phyloP scores from a whole-genome alignment of 2,329 filamentous ascomycete species.

The Cladorrhinum sp. region DNA sequence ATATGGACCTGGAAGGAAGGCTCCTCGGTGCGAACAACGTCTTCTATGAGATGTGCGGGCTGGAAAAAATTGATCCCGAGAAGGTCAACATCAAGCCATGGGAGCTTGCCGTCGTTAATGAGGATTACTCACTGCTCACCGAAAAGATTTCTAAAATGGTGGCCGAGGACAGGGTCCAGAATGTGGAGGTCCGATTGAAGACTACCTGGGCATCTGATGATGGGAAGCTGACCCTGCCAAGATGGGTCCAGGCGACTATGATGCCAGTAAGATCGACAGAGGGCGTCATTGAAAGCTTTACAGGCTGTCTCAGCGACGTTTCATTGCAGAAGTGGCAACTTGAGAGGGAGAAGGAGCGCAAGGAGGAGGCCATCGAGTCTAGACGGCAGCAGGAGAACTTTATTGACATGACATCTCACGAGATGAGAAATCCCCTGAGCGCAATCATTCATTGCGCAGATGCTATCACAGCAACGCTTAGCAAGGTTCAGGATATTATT shows the following conservation, averaged over 20 bases:
- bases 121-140: slow-evolving; percentile 42
- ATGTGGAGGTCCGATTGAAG: slow-evolving; percentile 48
- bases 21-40: slow-evolving; percentile 51
- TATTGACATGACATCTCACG: slow-evolving; percentile 72
- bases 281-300: slow-evolving; percentile 47
- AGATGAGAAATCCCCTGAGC: slow-evolving; percentile 70
- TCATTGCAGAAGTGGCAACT: slow-evolving; percentile 50
- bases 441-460: slow-evolving; percentile 74
- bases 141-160: slow-evolving; percentile 41
- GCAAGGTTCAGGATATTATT: slow-evolving; percentile 42
- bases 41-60: slow-evolving; percentile 51
- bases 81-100: slow-evolving; percentile 42
- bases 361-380: slow-evolving; percentile 56
- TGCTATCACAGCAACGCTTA: slow-evolving; percentile 57
- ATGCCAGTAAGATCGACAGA: slow-evolving; percentile 49
- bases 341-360: slow-evolving; percentile 48
- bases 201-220: slow-evolving; percentile 29
- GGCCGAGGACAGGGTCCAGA: slow-evolving; percentile 42
- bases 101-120: slow-evolving; percentile 43
- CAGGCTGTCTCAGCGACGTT: slow-evolving; percentile 49
- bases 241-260: slow-evolving; percentile 50
- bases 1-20: slow-evolving; percentile 49
- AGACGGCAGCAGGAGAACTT: slow-evolving; percentile 75
- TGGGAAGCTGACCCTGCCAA: slow-evolving; percentile 41
- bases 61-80: slow-evolving; percentile 43